Conservation (phyloP, 345 rosid genomes). For the Ceriops tagal region DNA sequence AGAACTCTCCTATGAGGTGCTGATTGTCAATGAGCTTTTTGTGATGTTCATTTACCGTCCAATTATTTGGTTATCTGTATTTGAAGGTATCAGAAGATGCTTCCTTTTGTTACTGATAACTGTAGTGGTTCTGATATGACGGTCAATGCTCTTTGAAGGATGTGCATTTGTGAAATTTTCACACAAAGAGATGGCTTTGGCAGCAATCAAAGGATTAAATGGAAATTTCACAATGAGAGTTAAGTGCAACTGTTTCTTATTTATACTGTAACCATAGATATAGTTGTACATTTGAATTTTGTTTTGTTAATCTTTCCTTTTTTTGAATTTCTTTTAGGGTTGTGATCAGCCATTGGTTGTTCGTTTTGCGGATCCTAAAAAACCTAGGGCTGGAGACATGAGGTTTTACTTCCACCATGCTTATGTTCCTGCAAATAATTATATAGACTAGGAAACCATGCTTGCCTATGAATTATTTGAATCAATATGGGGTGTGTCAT, state of each 20-base stretch:
- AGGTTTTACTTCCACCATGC: slow-evolving; percentile 43
- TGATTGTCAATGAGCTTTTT: not conserved
- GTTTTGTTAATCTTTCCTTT: slow-evolving; percentile 8
- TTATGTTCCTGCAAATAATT: slow-evolving; percentile 8
- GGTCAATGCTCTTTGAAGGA: slow-evolving; percentile 46
- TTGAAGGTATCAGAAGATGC: not conserved
- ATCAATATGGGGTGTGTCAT: not conserved
- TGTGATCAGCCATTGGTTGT: slow-evolving; percentile 76
- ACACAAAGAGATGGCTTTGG: slow-evolving; percentile 74
- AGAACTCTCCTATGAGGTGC: not conserved
- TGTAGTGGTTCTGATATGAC: slow-evolving; percentile 21
- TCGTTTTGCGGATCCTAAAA: slow-evolving; percentile 79
- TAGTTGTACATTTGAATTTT: slow-evolving; percentile 16
- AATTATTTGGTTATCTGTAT: not conserved
- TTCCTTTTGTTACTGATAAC: not conserved
- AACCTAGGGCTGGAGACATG: slow-evolving; percentile 56
- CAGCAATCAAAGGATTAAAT: slow-evolving; percentile 72
- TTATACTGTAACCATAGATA: not conserved
- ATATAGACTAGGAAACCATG: not conserved
- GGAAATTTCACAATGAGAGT: slow-evolving; percentile 76
- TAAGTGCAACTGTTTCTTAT: slow-evolving; percentile 24
- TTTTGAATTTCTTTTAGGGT: slow-evolving; percentile 46
- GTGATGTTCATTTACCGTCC: not conserved
- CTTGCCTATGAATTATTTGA: not conserved
- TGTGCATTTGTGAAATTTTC: slow-evolving; percentile 75